phyloP scores from a whole-genome alignment of 331 rosid species.

The Saraca asoca region DNA sequence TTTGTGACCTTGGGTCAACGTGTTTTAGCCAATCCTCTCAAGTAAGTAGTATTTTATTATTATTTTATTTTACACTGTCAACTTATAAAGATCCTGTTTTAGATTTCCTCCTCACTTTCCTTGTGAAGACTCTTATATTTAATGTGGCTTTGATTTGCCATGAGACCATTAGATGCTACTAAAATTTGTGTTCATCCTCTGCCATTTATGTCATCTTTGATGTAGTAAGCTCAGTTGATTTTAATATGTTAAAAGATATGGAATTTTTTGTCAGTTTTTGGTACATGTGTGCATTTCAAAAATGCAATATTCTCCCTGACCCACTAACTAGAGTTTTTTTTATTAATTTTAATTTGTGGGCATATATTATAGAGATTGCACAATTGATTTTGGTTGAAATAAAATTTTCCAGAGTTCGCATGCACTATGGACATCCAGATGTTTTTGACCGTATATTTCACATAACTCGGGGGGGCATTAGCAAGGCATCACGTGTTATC shows the following conservation, averaged over 20 bases:
- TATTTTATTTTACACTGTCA: background rate
- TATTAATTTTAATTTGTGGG: slow-evolving; percentile 5
- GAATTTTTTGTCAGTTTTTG: too few relatives aligned
- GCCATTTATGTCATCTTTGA: too few relatives aligned
- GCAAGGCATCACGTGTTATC: slow-evolving; percentile 97
- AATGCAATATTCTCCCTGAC: background rate
- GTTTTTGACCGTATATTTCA: slow-evolving; percentile 95
- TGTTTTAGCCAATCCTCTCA: slow-evolving; percentile 84
- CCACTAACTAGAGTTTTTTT: too few relatives aligned
- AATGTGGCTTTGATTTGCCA: slow-evolving; percentile 7
- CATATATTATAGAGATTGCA: slow-evolving; percentile 11
- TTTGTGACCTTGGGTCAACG: slow-evolving; percentile 97
- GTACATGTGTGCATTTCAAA: background rate
- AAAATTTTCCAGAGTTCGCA: slow-evolving; percentile 75
- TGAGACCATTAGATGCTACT: background rate
- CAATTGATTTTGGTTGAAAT: slow-evolving; percentile 14
- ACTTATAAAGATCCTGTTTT: slow-evolving; percentile 10
- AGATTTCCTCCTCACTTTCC: slow-evolving; percentile 4
- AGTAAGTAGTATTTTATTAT: slow-evolving; percentile 54
- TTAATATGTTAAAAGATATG: background rate
- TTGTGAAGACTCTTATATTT: background rate
- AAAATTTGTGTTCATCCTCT: background rate
- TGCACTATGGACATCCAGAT: slow-evolving; percentile 99
- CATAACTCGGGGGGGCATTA: slow-evolving; percentile 94
- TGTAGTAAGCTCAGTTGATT: background rate